Evolutionary conservation across 352 stramenopile genomes (phyloP), one percentile per base, ranked within the genome.

Genomic region (Phytophthora megakarya): DNA sequence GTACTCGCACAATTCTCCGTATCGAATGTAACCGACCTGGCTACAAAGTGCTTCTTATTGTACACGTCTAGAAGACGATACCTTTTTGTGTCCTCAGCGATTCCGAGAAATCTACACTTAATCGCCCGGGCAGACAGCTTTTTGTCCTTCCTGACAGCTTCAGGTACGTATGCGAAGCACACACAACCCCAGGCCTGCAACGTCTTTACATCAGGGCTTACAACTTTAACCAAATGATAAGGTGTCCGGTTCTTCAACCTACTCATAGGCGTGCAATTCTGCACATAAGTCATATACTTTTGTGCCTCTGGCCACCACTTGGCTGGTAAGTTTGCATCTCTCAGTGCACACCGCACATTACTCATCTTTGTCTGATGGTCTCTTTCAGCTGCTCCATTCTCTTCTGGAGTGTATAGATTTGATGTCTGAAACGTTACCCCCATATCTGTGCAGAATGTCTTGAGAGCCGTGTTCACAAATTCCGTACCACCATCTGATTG

Each of bases 31-130:
- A 44, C 19, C 2, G 47, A 43, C 19, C 32, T n/a, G n/a, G n/a
- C n/a, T n/a, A 56, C 33, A 38, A 37, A 18, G 32, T 37, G 23
- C 48, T 54, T 37, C 18, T n/a, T n/a, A n/a, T n/a, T n/a, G n/a
- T n/a, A n/a, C n/a, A n/a, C n/a, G 9, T 46, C 48, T n/a, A 45
- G 15, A 23, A 46, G 5, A 10, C 33, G 12, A 11, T 26, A 57
- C 15, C 35, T 16, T 46, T 57, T 47, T n/a, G 49, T 57, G 38
- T 57, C 35, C 9, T 57, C 35, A 18, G 23, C 37, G 6, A 57
- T 57, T 15, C 32, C 8, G 45, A 21, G 23, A 56, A 56, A 10
- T n/a, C 21, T 33, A 35, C 35, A 46, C 22, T 57, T 59, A n/a
- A n/a, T n/a, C n/a, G n/a, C n/a, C n/a, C n/a, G n/a, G n/a, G n/a